Conservation (phyloP, 352 stramenopile species). For the Globisporangium echinulatum region DNA sequence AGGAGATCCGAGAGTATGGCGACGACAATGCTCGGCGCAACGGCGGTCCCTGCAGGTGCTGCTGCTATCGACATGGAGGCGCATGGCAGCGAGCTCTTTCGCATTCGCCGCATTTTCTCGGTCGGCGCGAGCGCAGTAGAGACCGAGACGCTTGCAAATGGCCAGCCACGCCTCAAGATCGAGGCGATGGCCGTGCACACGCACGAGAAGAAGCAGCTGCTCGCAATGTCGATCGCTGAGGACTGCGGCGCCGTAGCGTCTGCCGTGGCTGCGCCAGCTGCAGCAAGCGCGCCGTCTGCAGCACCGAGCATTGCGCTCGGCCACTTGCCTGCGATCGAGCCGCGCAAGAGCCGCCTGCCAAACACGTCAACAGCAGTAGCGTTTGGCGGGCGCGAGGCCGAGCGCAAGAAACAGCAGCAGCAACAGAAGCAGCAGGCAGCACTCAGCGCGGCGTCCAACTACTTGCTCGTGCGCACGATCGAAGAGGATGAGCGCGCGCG, state of each 20-base stretch:
- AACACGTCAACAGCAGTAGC: neutral
- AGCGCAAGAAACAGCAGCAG: slow-evolving; percentile 3
- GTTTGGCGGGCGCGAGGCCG: neutral
- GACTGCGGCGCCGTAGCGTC: neutral
- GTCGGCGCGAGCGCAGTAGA: slow-evolving; percentile 4
- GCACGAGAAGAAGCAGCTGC: slow-evolving; percentile 65
- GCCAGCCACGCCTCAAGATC: slow-evolving; percentile 24
- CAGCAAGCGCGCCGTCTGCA: slow-evolving; percentile 2
- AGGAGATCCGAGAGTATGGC: too few species aligned
- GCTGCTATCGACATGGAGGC: slow-evolving; percentile 3
- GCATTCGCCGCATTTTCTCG: slow-evolving; percentile 64
- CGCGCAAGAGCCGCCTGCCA: slow-evolving; percentile 7
- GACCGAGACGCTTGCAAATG: neutral
- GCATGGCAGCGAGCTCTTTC: slow-evolving; percentile 61
- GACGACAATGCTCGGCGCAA: too few species aligned
- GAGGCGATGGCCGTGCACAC: slow-evolving; percentile 62
- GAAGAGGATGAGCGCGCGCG: slow-evolving; percentile 67
- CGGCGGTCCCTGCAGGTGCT: too few species aligned
- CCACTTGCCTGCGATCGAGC: slow-evolving; percentile 9
- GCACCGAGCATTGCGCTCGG: slow-evolving; percentile 20
- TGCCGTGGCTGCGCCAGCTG: neutral
- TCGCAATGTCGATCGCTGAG: slow-evolving; percentile 47
- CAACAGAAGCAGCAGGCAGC: neutral
- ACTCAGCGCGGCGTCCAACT: slow-evolving; percentile 22
- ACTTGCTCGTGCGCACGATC: slow-evolving; percentile 62